A percentile compares a stretch with the other conserved stretches of the same genome.
Conservation (phyloP, 108 stramenopile genomes). For the Thalassiosira profunda region DNA sequence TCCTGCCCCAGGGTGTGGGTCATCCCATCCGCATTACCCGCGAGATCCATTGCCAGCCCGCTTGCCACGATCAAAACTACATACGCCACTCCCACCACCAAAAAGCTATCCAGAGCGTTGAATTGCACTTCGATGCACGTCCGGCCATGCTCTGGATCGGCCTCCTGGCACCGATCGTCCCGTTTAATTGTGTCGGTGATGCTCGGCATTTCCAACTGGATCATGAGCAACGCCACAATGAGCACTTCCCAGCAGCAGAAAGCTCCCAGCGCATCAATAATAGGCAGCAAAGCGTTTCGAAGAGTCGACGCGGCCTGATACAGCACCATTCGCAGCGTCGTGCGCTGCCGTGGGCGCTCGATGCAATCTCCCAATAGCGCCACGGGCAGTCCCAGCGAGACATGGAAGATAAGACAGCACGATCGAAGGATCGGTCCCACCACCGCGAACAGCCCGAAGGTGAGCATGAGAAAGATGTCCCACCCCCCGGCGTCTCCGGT, state of each 20-base stretch:
- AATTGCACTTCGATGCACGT: constrained; percentile 52
- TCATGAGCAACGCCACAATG: constrained; percentile 74
- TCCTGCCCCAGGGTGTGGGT: not conserved
- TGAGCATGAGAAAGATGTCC: constrained; percentile 84
- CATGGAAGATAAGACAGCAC: constrained; percentile 48
- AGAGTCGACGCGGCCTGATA: constrained; percentile 11
- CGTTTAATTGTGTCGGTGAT: constrained; percentile 81
- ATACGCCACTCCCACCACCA: constrained; percentile 26
- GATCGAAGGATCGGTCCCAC: constrained; percentile 53
- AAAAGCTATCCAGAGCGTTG: constrained; percentile 36
- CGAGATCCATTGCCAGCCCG: constrained; percentile 30
- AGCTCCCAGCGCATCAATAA: constrained; percentile 74
- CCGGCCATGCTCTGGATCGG: constrained; percentile 39
- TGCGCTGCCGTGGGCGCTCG: constrained; percentile 40
- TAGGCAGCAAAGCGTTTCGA: constrained; percentile 35
- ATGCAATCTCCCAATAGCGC: constrained; percentile 41
- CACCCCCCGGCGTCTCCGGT: constrained; percentile 86
- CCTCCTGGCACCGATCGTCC: constrained; percentile 43
- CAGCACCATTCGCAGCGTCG: constrained; percentile 20
- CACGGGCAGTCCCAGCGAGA: constrained; percentile 40
- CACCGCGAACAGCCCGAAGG: constrained; percentile 69
- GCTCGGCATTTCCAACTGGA: constrained; percentile 81
- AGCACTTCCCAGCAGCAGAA: constrained; percentile 94
- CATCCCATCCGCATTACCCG: constrained; percentile 11
- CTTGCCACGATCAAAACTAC: constrained; percentile 30